Evolutionary conservation across 2,329 filamentous ascomycete species (phyloP), one percentile per base, ranked within the genome.

Genomic region (Alternaria ethzedia): DNA sequence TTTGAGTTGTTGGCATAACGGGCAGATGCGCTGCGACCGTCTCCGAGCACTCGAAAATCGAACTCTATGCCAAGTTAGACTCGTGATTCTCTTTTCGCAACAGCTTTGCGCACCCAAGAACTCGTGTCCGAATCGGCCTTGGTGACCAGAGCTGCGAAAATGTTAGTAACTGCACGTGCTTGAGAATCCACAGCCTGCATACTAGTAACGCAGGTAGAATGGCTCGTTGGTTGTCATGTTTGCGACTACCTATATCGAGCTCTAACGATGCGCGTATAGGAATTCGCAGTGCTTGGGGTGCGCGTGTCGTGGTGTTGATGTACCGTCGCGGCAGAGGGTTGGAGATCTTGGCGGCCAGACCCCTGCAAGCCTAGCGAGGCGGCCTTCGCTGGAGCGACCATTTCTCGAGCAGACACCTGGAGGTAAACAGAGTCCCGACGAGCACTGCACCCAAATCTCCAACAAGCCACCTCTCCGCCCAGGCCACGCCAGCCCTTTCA

Each of bases 1-100:
- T 99, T 99, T 61, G 95, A 98, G 82, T 99, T 99, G 86, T 99
- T 99, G 69, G 96, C 96, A 83, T 99, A 99, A 82, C 96, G 90
- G 30, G 95, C 94, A 56, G 96, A 92, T 8, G 96, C 96, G 78
- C 94, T 97, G 65, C 93, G 89, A 55, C 96, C 96, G 79, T 99
- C 96, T 58, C 93, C 93, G 49, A 98, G 88, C 23, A 94, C 93
- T 59, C 95, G 89, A 76, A 99, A 96, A 80, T 99, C 96, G 80
- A 99, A 99, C 82, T 99, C 95, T 98, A 13, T 2, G 36, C 13
- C n/a, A 43, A 26, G 20, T 76, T 28, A 75, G 70, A 45, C 17
- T 36, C n/a, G 4, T 15, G 10, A 1, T 28, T 9, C 11, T 20
- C 41, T 36, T 23, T 36, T 50, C 6, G n/a, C 17, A 30, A 21